phyloP scores from a whole-genome alignment of 768 basidiomycete genomes.

The Mycena galopus region DNA sequence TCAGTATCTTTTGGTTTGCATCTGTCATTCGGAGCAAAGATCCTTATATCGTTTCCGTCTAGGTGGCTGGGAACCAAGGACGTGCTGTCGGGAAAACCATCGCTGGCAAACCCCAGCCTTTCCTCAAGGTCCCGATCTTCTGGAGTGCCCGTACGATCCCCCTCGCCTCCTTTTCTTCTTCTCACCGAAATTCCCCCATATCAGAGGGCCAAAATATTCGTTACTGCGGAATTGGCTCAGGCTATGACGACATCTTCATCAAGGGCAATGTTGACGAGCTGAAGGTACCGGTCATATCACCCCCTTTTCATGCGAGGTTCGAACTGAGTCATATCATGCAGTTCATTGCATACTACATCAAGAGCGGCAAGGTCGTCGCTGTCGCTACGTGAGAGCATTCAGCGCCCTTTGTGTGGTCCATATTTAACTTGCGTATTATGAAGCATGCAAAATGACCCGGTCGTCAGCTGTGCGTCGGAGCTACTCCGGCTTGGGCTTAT shows the following conservation, averaged over 20 bases:
- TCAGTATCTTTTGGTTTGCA: constrained; percentile 49
- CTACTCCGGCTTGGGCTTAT: constrained; percentile 83
- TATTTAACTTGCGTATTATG: constrained; percentile 7
- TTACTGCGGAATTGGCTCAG: constrained; percentile 81
- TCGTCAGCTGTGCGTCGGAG: constrained; percentile 84
- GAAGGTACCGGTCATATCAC: constrained; percentile 67
- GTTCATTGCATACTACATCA: constrained; percentile 88
- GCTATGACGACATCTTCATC: constrained; percentile 83
- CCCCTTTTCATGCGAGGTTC: background rate
- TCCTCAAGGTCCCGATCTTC: constrained; percentile 86
- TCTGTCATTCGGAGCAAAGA: background rate
- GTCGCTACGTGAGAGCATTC: constrained; percentile 65
- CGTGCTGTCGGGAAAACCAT: constrained; percentile 87
- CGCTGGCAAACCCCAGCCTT: constrained; percentile 72
- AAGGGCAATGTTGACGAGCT: constrained; percentile 80
- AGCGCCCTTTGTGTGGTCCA: background rate
- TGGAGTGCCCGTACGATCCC: constrained; percentile 86
- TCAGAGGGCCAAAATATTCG: constrained; percentile 88
- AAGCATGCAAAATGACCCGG: constrained; percentile 87
- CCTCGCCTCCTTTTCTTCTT: background rate
- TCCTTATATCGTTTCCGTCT: background rate
- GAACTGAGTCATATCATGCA: constrained; percentile 42
- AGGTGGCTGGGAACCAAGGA: constrained; percentile 91
- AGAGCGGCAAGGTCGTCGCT: constrained; percentile 72
- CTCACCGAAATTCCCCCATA: constrained; percentile 11